phyloP scores from a whole-genome alignment of 2,329 filamentous ascomycete genomes.

The Fusarium sp. region DNA sequence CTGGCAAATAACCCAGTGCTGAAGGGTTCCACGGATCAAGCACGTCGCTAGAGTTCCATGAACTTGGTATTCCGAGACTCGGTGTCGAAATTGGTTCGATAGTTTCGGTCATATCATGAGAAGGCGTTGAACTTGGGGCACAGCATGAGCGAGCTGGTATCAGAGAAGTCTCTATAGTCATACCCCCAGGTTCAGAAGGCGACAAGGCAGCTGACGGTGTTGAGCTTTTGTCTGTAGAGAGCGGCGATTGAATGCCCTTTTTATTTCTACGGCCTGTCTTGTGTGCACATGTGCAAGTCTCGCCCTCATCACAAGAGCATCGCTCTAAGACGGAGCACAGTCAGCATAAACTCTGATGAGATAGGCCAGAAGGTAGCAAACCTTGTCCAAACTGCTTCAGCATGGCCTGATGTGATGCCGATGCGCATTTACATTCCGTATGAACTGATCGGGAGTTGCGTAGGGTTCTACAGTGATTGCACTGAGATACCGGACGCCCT shows the following conservation, averaged over 20 bases:
- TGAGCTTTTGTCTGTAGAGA: background rate
- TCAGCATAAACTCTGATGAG: background rate
- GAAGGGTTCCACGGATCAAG: background rate
- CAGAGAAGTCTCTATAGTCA: background rate
- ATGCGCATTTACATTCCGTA: constrained; percentile 27
- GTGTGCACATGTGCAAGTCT: constrained; percentile 6
- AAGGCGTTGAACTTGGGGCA: background rate
- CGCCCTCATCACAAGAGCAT: constrained; percentile 12
- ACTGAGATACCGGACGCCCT: constrained; percentile 29
- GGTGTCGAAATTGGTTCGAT: background rate
- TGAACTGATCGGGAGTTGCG: constrained; percentile 24
- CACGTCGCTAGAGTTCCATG: background rate
- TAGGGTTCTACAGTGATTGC: constrained; percentile 20
- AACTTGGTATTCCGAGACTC: fast-evolving
- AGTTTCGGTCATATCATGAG: background rate
- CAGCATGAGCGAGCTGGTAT: background rate
- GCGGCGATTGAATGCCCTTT: background rate
- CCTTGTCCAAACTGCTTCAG: constrained; percentile 8
- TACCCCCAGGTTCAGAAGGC: background rate
- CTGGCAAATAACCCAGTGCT: background rate
- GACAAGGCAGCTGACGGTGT: background rate
- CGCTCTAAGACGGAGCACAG: background rate
- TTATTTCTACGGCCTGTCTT: background rate
- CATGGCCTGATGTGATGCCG: background rate
- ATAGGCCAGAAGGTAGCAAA: background rate